Evolutionary conservation across 2,329 filamentous ascomycete genomes (phyloP).

Genomic region (Aspergillus niger): DNA sequence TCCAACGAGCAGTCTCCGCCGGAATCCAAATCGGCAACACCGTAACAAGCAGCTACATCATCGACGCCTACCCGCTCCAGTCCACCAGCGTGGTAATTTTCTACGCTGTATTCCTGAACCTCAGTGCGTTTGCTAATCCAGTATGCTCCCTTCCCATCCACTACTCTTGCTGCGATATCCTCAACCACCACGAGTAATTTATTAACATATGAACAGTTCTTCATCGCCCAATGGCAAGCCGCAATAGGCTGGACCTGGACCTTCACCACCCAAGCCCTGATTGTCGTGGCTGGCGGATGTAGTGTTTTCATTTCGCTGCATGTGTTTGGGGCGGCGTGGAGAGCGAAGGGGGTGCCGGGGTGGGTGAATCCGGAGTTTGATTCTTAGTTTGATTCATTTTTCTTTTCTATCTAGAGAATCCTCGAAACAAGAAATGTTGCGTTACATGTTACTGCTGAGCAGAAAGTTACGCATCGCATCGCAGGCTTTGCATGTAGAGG

Average conservation of each 20-base stretch:
- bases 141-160: slow-evolving; percentile 25
- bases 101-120: slow-evolving; percentile 57
- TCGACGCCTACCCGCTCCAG: slow-evolving; percentile 59
- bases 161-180: background rate
- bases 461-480: no score
- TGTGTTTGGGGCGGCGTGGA: slow-evolving; percentile 42
- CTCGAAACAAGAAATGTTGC: no score
- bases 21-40: slow-evolving; percentile 62
- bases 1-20: slow-evolving; percentile 47
- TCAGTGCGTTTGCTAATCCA: slow-evolving; percentile 51
- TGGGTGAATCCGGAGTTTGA: slow-evolving; percentile 53
- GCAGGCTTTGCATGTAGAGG: no score
- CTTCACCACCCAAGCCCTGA: slow-evolving; percentile 52
- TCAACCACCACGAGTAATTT: no score
- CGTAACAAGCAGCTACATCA: slow-evolving; percentile 54
- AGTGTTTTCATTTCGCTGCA: slow-evolving; percentile 45
- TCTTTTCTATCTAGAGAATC: no score
- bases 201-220: slow-evolving; percentile 42
- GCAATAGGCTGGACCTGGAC: slow-evolving; percentile 54
- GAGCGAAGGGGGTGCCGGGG: slow-evolving; percentile 39
- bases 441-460: no score
- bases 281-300: slow-evolving; percentile 46
- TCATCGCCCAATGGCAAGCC: slow-evolving; percentile 53
- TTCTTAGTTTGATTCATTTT: background rate
- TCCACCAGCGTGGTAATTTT: slow-evolving; percentile 58